phyloP scores from a whole-genome alignment of 2,329 filamentous ascomycete species.

The Aspergillus sp. region DNA sequence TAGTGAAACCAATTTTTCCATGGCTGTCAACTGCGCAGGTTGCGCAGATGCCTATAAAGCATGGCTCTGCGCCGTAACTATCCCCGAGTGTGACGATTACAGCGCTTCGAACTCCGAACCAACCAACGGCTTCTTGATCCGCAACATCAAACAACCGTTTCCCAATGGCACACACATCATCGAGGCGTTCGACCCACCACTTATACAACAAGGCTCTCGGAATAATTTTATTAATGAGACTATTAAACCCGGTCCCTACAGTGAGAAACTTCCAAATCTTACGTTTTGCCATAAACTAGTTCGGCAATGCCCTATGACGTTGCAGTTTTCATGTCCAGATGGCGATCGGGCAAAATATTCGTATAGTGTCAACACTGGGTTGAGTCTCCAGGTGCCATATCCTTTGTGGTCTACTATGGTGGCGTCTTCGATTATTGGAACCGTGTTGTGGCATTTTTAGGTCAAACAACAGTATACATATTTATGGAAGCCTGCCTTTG shows the following conservation, averaged over 20 bases:
- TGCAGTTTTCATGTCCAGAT: conserved; percentile 74
- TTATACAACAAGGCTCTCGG: conserved; percentile 61
- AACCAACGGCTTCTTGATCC: conserved; percentile 59
- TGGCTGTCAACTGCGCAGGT: conserved; percentile 72
- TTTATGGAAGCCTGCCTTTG: neutral
- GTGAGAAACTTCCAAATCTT: conserved; percentile 84
- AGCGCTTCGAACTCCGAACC: conserved; percentile 33
- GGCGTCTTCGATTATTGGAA: neutral
- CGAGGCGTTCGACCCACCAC: conserved; percentile 32
- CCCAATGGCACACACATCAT: conserved; percentile 64
- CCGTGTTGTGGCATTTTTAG: neutral
- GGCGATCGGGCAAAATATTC: conserved; percentile 50
- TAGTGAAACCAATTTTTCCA: conserved; percentile 73
- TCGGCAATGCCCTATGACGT: conserved; percentile 73
- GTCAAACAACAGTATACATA: neutral
- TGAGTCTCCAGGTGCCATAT: neutral
- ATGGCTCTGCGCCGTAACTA: conserved; percentile 92
- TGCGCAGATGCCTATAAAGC: conserved; percentile 82
- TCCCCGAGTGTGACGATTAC: conserved; percentile 90
- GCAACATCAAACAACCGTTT: conserved; percentile 71
- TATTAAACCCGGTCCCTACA: conserved; percentile 84
- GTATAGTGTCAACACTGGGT: conserved; percentile 43
- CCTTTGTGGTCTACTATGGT: neutral
- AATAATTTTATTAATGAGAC: conserved; percentile 68
- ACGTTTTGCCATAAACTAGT: conserved; percentile 86